phyloP scores from a whole-genome alignment of 192 early-diverging fungal species.

The Glomus cerebriforme region DNA sequence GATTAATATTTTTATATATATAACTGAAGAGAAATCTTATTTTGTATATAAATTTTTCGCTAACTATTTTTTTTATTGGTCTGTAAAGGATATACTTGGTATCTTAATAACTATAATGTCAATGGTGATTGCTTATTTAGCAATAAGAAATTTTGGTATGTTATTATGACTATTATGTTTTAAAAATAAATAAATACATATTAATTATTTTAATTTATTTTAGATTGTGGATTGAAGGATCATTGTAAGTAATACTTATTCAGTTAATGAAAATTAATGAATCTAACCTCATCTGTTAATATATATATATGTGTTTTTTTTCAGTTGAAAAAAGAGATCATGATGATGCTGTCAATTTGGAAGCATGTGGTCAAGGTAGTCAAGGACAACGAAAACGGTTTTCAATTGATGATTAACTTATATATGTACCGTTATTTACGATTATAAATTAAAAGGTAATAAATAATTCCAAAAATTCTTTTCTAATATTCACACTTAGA shows the following conservation, averaged over 20 bases:
- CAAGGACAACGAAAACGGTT: not conserved
- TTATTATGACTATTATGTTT: not conserved
- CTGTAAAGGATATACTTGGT: conserved; percentile 16
- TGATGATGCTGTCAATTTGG: not conserved
- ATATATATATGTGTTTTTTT: too few relatives aligned
- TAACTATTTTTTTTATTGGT: not conserved
- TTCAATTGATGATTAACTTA: conserved; percentile 17
- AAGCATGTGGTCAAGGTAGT: not conserved
- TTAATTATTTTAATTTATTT: not conserved
- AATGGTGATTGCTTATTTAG: conserved; percentile 12
- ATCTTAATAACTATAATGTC: conserved; percentile 4
- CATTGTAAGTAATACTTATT: conserved; percentile 4
- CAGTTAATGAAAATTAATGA: not conserved
- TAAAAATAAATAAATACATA: not conserved
- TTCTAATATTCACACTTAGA: not conserved
- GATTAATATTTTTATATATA: not conserved
- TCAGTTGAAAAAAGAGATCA: conserved; percentile 9
- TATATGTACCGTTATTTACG: not conserved
- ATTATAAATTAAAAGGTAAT: not conserved
- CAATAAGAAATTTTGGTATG: conserved; percentile 17
- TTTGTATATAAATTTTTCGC: not conserved
- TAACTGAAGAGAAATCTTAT: not conserved
- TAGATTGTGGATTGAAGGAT: conserved; percentile 15
- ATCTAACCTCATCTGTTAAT: not conserved
- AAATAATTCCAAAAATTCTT: not conserved